Evolutionary conservation across 2,329 filamentous ascomycete genomes (phyloP), one percentile per base, ranked within the genome.

Genomic region (Hyphodiscus sp.): DNA sequence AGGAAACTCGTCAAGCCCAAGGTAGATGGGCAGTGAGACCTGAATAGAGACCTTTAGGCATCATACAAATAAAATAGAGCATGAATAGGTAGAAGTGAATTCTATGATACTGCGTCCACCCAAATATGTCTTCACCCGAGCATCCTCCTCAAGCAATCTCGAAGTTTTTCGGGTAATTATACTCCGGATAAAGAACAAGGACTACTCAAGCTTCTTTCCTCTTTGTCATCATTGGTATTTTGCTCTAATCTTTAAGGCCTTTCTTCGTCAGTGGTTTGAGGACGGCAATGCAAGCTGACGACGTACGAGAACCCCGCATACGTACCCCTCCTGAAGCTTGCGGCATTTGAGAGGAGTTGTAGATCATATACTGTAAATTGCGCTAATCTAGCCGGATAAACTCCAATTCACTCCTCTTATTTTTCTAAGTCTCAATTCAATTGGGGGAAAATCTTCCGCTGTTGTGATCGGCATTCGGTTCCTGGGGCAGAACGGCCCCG

Each of bases 1-100:
- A 76, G 82, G 60, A 80, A 80, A 64, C 67, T 88, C 47, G 74
- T 76, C 58, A 76, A 76, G 67, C 70, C 73, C 23, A 73, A 74
- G 61, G 62, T 63, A 67, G 57, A 67, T 13, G 70, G 68, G 6
- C 72, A 76, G 57, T 75, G 60, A 50, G 4, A 38, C 5, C 33
- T n/a, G 16, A n/a, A 38, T 13, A 38, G 2, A 38, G 33, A n/a
- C 11, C 2, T n/a, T 15, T 38, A 38, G 33, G 13, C 16, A 13
- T n/a, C 13, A 4, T 38, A 38, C 5, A 38, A n/a, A 38, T 38
- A 38, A 15, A 13, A 38, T 13, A 38, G 29, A 33, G 11, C 4
- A 2, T 38, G 11, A 2, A 38, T n/a, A 38, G 23, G 4, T 26
- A 26, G 23, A 26, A 26, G 8, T 26, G 33, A 38, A 38, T 38